These are phyloP conservation scores for Leersia perrieri DNA, from an alignment of 176 grass and related monocot genomes.

Conservation along the genomic window DNA sequence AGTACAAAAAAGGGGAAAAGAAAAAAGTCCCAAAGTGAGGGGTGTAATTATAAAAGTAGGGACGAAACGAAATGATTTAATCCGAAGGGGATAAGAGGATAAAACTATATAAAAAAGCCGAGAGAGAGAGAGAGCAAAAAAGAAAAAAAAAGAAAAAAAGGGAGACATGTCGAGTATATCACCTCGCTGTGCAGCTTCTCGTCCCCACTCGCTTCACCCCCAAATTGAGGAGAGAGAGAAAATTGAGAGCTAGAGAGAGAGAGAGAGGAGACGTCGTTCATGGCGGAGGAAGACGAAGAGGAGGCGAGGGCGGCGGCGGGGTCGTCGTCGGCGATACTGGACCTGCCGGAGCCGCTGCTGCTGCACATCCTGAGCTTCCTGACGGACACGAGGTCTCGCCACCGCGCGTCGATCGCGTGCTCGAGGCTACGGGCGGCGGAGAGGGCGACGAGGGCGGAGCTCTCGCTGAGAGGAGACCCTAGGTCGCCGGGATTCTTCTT, in stretches of 20 bases:
- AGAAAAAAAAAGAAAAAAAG: background rate
- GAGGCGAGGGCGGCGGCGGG: background rate
- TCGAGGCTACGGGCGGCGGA: slow-evolving; percentile 48
- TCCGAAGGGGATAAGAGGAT: slow-evolving; percentile 39
- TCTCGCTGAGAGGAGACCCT: slow-evolving; percentile 76
- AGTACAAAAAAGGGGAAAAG: background rate
- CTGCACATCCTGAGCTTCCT: slow-evolving; percentile 58
- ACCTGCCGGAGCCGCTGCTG: slow-evolving; percentile 81
- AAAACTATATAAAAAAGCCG: background rate
- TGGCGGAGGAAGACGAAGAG: slow-evolving; percentile 13
- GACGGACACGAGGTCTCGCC: slow-evolving; percentile 46
- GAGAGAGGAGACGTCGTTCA: slow-evolving; percentile 5
- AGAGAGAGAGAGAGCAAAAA: background rate
- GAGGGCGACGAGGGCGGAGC: slow-evolving; percentile 55
- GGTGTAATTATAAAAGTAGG: background rate
- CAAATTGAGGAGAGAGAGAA: background rate
- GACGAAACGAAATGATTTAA: background rate
- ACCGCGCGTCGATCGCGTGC: slow-evolving; percentile 60
- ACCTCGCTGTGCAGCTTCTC: slow-evolving; percentile 33
- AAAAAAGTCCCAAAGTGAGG: background rate
- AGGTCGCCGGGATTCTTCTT: slow-evolving; percentile 32
- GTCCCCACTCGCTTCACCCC: slow-evolving; percentile 24
- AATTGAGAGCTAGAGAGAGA: background rate
- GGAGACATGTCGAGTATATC: slow-evolving; percentile 52
- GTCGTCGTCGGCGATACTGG: slow-evolving; percentile 39